Base-by-base conservation (phyloP, 495 filamentous ascomycete species). In the Xylaria telfairii region DNA sequence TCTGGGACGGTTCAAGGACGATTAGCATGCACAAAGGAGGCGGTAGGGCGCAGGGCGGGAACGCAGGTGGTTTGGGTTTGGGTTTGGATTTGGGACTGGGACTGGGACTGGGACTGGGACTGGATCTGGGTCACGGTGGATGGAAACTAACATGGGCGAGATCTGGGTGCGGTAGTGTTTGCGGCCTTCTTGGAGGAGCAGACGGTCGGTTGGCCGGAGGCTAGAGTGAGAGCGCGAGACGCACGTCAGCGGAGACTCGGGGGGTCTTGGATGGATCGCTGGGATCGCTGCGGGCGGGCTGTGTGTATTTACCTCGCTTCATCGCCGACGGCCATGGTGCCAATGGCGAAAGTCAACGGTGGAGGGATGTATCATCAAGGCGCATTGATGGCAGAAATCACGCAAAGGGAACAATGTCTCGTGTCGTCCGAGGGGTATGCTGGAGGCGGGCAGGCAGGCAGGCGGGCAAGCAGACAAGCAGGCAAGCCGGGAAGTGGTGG, bases 91-190 rank as follows among this genome's bases (percentile, higher is more conserved):
- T n/a, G n/a, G n/a, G n/a, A n/a, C n/a, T n/a, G n/a, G n/a, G n/a
- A n/a, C n/a, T n/a, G n/a, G n/a, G n/a, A n/a, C n/a, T n/a, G n/a
- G n/a, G n/a, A n/a, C n/a, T n/a, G n/a, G n/a, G n/a, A n/a, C n/a
- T n/a, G n/a, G n/a, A n/a, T n/a, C 30, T 59, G 19, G 30, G 32
- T 5, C 17, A 37, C 7, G 69, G 10, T 26, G 37, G 26, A 56
- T 39, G 53, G 64, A 54, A 26, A 89, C 91, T 77, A 77, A 93
- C 92, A 89, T 88, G 74, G 90, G 88, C 42, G 90, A 91, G 62
- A 97, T 94, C 59, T 84, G 86, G 73, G 90, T 87, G 17, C 91
- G 90, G 77, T 92, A 94, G 77, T 93, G 94, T 71, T 87, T 88
- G 72, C 91, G 89, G 70, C 91, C 91, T 26, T 86, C 85, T 54